Evolutionary conservation across 179 eudicot genomes (phyloP).

Genomic region (Beta corolliflora): DNA sequence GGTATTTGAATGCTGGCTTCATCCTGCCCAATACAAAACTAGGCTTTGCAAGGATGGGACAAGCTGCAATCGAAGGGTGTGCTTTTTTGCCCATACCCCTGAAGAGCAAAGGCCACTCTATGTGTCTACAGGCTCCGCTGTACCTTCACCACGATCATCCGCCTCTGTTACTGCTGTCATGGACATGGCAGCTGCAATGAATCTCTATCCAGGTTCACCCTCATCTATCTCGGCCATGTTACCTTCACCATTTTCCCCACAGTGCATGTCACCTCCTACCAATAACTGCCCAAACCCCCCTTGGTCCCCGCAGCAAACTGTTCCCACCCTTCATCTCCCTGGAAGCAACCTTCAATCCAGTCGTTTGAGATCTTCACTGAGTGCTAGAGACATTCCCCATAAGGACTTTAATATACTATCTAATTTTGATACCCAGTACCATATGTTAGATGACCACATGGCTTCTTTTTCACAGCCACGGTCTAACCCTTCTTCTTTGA

Average conservation of each 20-base stretch:
- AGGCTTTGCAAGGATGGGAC: conserved; percentile 65
- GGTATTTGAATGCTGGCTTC: conserved; percentile 75
- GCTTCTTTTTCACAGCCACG: conserved; percentile 25
- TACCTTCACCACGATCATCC: conserved; percentile 55
- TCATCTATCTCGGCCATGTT: conserved; percentile 44
- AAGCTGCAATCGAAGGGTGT: conserved; percentile 59
- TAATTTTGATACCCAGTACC: conserved; percentile 34
- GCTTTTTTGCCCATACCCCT: conserved; percentile 62
- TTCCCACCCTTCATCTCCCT: conserved; percentile 54
- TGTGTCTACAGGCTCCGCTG: conserved; percentile 60
- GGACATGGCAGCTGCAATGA: conserved; percentile 62
- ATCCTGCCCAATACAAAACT: conserved; percentile 70
- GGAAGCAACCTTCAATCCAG: conserved; percentile 42
- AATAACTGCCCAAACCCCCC: conserved; percentile 38
- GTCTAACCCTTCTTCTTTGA: conserved; percentile 21
- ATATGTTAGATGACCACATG: conserved; percentile 31
- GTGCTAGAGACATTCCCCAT: conserved; percentile 36
- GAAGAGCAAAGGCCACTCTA: conserved; percentile 69
- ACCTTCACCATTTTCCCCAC: conserved; percentile 47
- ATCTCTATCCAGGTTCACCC: conserved; percentile 60
- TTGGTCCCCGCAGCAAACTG: conserved; percentile 53
- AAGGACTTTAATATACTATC: conserved; percentile 26
- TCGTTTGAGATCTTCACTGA: conserved; percentile 38
- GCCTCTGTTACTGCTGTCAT: conserved; percentile 43
- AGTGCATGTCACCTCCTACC: conserved; percentile 69